Evolutionary conservation across 495 filamentous ascomycete species (phyloP).

Genomic region (Daldinia vernicosa): DNA sequence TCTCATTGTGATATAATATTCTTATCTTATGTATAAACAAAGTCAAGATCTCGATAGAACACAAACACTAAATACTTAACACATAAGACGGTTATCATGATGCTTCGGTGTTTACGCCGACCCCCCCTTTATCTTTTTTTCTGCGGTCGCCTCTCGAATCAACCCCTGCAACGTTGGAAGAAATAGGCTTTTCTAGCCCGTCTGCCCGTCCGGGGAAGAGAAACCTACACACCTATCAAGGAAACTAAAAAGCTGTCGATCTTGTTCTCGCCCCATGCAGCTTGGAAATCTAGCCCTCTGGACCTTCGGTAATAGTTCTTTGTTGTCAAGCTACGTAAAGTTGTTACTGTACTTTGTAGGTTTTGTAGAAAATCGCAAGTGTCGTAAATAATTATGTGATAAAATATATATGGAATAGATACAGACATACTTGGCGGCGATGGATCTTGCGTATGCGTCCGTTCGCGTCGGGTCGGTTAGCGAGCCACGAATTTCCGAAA

Average conservation of each 20-base stretch:
- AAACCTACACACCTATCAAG: slow-evolving; percentile 24
- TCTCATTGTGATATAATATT: background rate
- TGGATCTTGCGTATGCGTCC: slow-evolving; percentile 24
- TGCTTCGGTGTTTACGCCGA: background rate
- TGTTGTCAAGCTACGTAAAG: background rate
- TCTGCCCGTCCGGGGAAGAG: slow-evolving; percentile 39
- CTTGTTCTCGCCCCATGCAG: slow-evolving; percentile 12
- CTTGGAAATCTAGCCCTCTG: slow-evolving; percentile 27
- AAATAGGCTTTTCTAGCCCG: slow-evolving; percentile 41
- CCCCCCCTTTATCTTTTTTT: background rate
- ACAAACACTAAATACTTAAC: too few species aligned
- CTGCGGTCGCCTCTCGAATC: slow-evolving; percentile 11
- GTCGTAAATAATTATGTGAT: background rate
- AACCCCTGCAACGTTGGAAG: slow-evolving; percentile 15
- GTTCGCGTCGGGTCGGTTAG: slow-evolving; percentile 29
- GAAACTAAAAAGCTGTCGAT: slow-evolving; percentile 30
- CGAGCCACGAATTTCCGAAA: slow-evolving; percentile 20
- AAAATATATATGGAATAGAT: too few species aligned
- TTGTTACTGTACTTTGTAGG: too few species aligned
- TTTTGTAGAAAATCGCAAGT: background rate
- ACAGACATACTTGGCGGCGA: slow-evolving; percentile 1
- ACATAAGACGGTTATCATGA: background rate
- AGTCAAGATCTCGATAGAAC: background rate
- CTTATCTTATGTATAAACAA: background rate
- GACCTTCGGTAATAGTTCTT: background rate